Percentiles rank a stretch among this genome's conserved stretches.
Conservation (phyloP, 179 eudicot genomes). For the Spergularia azorica region DNA sequence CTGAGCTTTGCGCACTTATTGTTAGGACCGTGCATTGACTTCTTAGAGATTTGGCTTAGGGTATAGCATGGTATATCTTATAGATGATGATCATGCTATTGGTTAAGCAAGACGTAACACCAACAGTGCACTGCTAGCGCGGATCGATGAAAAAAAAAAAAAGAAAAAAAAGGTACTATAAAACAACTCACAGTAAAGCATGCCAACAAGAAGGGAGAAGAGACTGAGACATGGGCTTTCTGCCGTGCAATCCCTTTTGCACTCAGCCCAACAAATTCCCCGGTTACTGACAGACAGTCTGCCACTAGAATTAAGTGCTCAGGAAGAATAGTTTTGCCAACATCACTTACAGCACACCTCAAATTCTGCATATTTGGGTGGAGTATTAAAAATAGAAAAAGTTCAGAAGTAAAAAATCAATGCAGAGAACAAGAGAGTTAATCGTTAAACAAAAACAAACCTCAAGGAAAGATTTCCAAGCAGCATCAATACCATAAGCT, state of each 20-base stretch:
- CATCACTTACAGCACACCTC: constrained; percentile 61
- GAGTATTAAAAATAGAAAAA: constrained; percentile 12
- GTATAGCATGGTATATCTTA: no score
- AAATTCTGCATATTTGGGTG: constrained; percentile 54
- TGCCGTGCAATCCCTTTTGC: constrained; percentile 73
- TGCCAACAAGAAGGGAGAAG: constrained; percentile 78
- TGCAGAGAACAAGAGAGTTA: background rate
- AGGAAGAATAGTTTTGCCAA: constrained; percentile 72
- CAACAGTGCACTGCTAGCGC: background rate
- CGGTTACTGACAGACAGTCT: constrained; percentile 71
- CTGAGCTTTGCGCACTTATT: background rate
- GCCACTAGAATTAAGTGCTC: constrained; percentile 75
- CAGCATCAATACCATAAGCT: constrained; percentile 70
- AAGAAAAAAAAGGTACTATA: background rate
- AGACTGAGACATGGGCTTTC: constrained; percentile 56
- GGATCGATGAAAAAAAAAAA: background rate
- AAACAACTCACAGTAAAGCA: constrained; percentile 75
- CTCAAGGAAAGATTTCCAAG: constrained; percentile 59
- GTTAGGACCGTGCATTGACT: background rate
- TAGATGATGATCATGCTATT: background rate
- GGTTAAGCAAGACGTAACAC: background rate
- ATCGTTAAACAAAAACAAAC: constrained; percentile 40
- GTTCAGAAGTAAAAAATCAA: constrained; percentile 2
- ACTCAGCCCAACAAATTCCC: constrained; percentile 78
- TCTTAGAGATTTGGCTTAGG: background rate